Conservation (phyloP, 108 stramenopile genomes). For the Skeletonema tropicum region DNA sequence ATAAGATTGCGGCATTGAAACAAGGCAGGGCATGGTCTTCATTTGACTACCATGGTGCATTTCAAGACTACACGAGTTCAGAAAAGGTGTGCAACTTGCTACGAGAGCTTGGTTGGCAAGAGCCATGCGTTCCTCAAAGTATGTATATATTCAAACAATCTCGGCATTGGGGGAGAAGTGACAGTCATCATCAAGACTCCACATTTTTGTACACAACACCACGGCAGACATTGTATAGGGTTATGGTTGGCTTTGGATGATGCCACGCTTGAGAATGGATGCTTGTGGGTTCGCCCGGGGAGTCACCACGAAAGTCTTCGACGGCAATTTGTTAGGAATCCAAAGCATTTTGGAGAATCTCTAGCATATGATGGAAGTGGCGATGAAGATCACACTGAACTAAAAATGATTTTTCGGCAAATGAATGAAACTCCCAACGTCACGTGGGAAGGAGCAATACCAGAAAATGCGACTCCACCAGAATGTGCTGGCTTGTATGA, state of each 20-base stretch:
- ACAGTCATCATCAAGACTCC: conserved; percentile 93
- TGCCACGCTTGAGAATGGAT: conserved; percentile 91
- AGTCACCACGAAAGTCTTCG: conserved; percentile 82
- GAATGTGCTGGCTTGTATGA: conserved; percentile 58
- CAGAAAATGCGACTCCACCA: conserved; percentile 40
- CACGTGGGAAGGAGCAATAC: conserved; percentile 78
- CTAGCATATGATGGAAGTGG: conserved; percentile 22
- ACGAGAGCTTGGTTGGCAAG: conserved; percentile 75
- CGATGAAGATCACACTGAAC: conserved; percentile 32
- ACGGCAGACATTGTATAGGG: conserved; percentile 88
- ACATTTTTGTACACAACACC: conserved; percentile 92
- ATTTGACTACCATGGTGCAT: conserved; percentile 64
- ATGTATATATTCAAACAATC: conserved; percentile 98
- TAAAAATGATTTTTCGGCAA: conserved; percentile 53
- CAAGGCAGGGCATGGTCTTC: conserved; percentile 93
- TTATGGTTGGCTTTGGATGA: conserved; percentile 95
- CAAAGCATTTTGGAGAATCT: conserved; percentile 59
- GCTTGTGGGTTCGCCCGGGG: conserved; percentile 90
- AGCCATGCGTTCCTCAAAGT: conserved; percentile 88
- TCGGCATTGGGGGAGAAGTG: conserved; percentile 81
- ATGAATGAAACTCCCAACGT: conserved; percentile 15
- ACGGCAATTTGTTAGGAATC: conserved; percentile 83
- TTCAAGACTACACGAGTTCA: conserved; percentile 69
- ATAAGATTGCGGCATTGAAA: conserved; percentile 85
- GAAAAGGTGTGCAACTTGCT: conserved; percentile 60